phyloP scores from a whole-genome alignment of 78 protist species.

The Ministeria vibrans region DNA sequence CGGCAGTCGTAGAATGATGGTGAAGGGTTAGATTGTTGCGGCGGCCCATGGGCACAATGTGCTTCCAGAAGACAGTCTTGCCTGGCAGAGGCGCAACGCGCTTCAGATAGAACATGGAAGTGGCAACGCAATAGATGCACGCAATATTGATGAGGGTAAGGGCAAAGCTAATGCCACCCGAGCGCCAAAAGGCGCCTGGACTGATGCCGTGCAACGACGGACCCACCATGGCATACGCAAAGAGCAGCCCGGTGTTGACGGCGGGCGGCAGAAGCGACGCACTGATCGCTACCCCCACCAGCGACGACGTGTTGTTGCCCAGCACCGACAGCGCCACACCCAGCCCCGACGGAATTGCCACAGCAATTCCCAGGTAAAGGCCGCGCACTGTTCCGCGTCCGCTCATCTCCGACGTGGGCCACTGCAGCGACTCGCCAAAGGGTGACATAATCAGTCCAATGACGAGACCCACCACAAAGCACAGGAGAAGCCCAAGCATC shows the following conservation, averaged over 20 bases:
- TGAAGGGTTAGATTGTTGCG: background rate
- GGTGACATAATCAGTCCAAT: background rate
- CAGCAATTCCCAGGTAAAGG: slow-evolving; percentile 1
- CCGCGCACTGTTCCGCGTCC: background rate
- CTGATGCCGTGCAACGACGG: slow-evolving; percentile 1
- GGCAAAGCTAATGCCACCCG: background rate
- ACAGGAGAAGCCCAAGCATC: background rate
- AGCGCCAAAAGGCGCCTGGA: background rate
- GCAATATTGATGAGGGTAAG: slow-evolving; percentile 18
- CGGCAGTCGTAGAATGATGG: no score
- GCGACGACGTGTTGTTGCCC: slow-evolving; percentile 9
- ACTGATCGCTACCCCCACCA: slow-evolving; percentile 55
- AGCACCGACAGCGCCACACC: slow-evolving; percentile 25
- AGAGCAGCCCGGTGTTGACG: slow-evolving; percentile 39
- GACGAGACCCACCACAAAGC: background rate
- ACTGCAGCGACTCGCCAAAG: background rate
- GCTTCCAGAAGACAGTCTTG: slow-evolving; percentile 18
- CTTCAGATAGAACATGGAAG: slow-evolving; percentile 10
- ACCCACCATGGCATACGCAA: slow-evolving; percentile 17
- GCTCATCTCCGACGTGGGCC: slow-evolving; percentile 15
- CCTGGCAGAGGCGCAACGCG: slow-evolving; percentile 19
- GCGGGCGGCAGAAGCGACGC: slow-evolving; percentile 52
- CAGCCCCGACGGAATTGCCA: slow-evolving; percentile 28
- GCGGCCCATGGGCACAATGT: background rate
- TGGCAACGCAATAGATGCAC: background rate